Conservation (phyloP, 139 green algal genomes). For the Trebouxia sp. region DNA sequence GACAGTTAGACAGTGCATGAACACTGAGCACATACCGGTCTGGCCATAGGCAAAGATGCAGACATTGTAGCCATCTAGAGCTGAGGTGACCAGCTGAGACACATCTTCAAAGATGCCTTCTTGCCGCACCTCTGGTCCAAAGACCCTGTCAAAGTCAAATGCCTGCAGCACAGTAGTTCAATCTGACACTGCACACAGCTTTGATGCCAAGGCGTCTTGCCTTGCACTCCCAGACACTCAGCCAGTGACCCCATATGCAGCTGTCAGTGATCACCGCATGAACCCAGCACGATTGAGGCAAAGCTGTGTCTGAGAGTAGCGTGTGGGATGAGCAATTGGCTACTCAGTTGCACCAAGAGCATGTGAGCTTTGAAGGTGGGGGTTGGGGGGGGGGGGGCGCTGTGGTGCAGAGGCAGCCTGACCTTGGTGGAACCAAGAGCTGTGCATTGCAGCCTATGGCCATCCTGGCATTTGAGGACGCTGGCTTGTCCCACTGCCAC, state of each 20-base stretch:
- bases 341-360: no score
- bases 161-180: constrained; percentile 40
- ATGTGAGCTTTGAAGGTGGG: no score
- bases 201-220: no score
- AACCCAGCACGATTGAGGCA: no score
- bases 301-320: no score
- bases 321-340: no score
- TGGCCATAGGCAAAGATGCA: constrained; percentile 85
- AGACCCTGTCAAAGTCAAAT: constrained; percentile 74
- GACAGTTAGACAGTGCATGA: no score
- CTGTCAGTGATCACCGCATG: no score
- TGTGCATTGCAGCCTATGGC: constrained; percentile 20
- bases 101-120: constrained; percentile 64
- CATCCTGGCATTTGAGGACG: constrained; percentile 30
- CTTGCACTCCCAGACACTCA: no score
- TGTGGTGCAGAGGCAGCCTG: not conserved
- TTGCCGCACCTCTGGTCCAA: constrained; percentile 55
- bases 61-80: constrained; percentile 77
- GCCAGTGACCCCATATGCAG: no score
- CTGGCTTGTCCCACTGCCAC: not conserved
- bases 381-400: no score
- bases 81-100: constrained; percentile 49
- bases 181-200: no score
- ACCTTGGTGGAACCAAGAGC: constrained; percentile 34
- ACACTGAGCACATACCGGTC: constrained; percentile 48